Evolutionary conservation across 1,284 basidiomycete species (phyloP).

Genomic region (Stygiomarasmius scandens): DNA sequence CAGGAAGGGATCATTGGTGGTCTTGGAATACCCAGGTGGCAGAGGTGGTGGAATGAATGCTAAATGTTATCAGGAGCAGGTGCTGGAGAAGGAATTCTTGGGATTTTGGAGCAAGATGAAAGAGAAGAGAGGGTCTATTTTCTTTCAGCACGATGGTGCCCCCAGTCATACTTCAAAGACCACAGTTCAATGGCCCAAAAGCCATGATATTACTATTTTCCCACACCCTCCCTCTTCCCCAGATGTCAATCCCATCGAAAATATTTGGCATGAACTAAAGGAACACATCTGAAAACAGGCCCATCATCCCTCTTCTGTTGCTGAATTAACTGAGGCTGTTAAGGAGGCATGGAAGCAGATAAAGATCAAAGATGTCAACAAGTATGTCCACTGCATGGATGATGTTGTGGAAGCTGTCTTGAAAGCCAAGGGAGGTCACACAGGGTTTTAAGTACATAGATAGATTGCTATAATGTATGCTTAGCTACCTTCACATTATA

Average conservation of each 20-base stretch:
- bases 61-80: conserved; percentile 22
- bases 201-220: conserved; percentile 18
- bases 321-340: no score
- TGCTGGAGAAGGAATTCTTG: conserved; percentile 19
- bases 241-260: conserved; percentile 22
- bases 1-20: conserved; percentile 22
- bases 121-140: neutral
- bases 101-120: conserved; percentile 19
- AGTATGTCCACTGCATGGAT: no score
- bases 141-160: conserved; percentile 24
- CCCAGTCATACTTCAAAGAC: conserved; percentile 14
- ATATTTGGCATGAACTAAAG: conserved; percentile 22
- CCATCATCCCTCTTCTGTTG: no score
- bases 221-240: conserved; percentile 22
- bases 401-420: no score
- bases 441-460: no score
- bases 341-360: no score
- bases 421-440: no score
- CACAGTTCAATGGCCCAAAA: conserved; percentile 15
- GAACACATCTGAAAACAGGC: no score
- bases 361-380: no score
- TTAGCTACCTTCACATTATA: no score
- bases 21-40: conserved; percentile 29
- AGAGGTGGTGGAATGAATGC: conserved; percentile 26
- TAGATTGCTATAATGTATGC: no score